Base-by-base conservation (phyloP, 148 eudicot species). In the Tetragonia tetragonoides region DNA sequence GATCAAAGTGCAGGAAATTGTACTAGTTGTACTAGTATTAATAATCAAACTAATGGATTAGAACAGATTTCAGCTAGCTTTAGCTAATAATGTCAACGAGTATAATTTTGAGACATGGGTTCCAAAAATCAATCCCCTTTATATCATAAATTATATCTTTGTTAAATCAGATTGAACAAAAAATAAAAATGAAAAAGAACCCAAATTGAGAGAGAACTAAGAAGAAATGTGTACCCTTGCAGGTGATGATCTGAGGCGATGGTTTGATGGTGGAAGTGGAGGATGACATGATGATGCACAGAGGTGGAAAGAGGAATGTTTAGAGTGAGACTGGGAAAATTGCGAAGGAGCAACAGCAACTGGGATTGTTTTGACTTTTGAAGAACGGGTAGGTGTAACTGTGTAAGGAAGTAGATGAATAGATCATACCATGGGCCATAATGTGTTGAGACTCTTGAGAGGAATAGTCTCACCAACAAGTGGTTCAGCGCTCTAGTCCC, bases 231-330 rank as follows among this genome's bases (percentile, higher is more conserved):
- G 10, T 65, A 75, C 78, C 78, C 11, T 75, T 75, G 70, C 78
- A 75, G 46, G 46, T 46, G 68, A 75, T 64, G 59, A 75, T 34
- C 77, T 74, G 67, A 63, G 70, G 38, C 53, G 70, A 65, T 7
- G 39, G 14, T 44, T 75, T 34, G 21, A 75, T 17, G 28, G 24
- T 21, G 39, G 61, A 15, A 60, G 40, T n/a, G 60, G 78, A 64
- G 65, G 78, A 44, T 18, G 70, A 65, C 70, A 75, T 64, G 16
- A 53, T 71, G 74, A 51, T 38, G 53, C 53, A 49, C 1, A 23
- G 73, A 1, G 10, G 20, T 24, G 38, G 6, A 42, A 54, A 42
- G 41, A 18, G 51, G 8, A 2, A 17, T n/a, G 18, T 39, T 14
- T 47, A 3, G 21, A 12, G n/a, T 37, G 49, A 39, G 59, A 70